A percentile compares a stretch with the other conserved stretches of the same genome.
Evolutionary conservation across 768 basidiomycete genomes (phyloP).

Genomic region (Mycena metata): DNA sequence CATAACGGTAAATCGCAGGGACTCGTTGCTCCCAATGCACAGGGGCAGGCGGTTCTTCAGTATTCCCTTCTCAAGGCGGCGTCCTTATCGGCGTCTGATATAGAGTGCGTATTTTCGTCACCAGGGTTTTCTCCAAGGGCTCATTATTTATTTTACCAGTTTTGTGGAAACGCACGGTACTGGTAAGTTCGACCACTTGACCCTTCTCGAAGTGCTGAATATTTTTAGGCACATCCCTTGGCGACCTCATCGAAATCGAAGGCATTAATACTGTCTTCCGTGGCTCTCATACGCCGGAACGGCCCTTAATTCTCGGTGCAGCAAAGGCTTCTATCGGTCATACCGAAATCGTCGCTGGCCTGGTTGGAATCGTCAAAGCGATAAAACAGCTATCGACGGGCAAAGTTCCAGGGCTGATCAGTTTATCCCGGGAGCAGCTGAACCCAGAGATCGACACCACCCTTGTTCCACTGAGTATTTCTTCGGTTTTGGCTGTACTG

Average conservation of each 20-base stretch:
- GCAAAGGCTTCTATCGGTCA: slow-evolving; percentile 53
- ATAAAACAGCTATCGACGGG: slow-evolving; percentile 45
- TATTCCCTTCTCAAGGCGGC: slow-evolving; percentile 47
- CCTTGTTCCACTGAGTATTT: slow-evolving; percentile 49
- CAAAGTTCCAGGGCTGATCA: slow-evolving; percentile 49
- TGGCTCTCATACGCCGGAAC: slow-evolving; percentile 45
- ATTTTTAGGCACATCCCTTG: slow-evolving; percentile 48
- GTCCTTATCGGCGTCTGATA: slow-evolving; percentile 45
- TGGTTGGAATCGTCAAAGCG: slow-evolving; percentile 50
- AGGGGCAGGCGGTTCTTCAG: slow-evolving; percentile 51
- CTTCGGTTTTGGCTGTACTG: slow-evolving; percentile 39
- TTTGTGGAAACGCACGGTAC: slow-evolving; percentile 55
- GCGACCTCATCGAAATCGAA: slow-evolving; percentile 54
- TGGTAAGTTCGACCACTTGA: slow-evolving; percentile 33
- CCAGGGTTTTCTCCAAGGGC: neutral
- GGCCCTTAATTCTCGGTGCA: slow-evolving; percentile 51
- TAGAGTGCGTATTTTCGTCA: slow-evolving; percentile 47
- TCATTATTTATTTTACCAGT: slow-evolving; percentile 34
- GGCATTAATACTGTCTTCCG: slow-evolving; percentile 53
- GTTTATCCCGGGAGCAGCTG: slow-evolving; percentile 47
- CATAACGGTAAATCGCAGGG: slow-evolving; percentile 55
- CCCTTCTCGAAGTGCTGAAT: neutral
- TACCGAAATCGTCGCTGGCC: slow-evolving; percentile 49
- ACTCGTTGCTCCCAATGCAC: slow-evolving; percentile 50
- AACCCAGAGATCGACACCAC: slow-evolving; percentile 50